Conservation (phyloP, 805 yeast species). For the Lachancea meyersii region DNA sequence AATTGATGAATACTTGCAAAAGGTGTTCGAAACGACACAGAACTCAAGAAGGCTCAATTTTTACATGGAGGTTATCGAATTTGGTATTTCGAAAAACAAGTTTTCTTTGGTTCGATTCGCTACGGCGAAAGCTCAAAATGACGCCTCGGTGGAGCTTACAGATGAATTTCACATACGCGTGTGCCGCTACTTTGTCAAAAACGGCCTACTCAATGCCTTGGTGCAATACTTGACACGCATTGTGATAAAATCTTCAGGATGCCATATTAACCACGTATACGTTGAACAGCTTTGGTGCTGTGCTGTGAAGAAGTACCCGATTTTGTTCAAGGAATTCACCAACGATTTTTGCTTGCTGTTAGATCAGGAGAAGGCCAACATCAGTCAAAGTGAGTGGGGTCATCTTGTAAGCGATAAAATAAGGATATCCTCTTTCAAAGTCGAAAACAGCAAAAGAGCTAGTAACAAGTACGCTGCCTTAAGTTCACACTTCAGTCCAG, state of each 20-base stretch:
- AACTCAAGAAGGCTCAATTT: slow-evolving; percentile 10
- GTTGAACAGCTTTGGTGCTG: slow-evolving; percentile 21
- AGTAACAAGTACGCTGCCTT: slow-evolving; percentile 5
- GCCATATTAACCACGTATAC: slow-evolving; percentile 8
- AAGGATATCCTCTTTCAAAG: background rate
- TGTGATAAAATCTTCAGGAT: slow-evolving; percentile 1
- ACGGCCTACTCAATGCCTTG: slow-evolving; percentile 16
- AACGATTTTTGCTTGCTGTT: slow-evolving; percentile 21
- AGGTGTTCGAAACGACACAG: slow-evolving; percentile 2
- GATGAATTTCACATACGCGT: slow-evolving; percentile 15
- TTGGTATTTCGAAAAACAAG: slow-evolving; percentile 15
- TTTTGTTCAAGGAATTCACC: slow-evolving; percentile 16
- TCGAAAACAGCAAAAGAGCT: background rate
- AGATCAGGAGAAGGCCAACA: slow-evolving; percentile 9
- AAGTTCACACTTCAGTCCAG: slow-evolving; percentile 10
- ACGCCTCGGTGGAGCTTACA: slow-evolving; percentile 12
- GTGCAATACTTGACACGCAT: slow-evolving; percentile 16
- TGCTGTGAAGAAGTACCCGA: slow-evolving; percentile 18
- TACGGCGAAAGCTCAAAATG: slow-evolving; percentile 12
- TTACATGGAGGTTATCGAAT: slow-evolving; percentile 15
- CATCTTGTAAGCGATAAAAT: slow-evolving; percentile 6
- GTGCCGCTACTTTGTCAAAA: slow-evolving; percentile 20
- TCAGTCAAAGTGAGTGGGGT: slow-evolving; percentile 15
- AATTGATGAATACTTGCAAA: slow-evolving; percentile 8
- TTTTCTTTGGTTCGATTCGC: slow-evolving; percentile 12